Conservation (phyloP, 2,329 filamentous ascomycete genomes). For the Penicillium sumatraense region DNA sequence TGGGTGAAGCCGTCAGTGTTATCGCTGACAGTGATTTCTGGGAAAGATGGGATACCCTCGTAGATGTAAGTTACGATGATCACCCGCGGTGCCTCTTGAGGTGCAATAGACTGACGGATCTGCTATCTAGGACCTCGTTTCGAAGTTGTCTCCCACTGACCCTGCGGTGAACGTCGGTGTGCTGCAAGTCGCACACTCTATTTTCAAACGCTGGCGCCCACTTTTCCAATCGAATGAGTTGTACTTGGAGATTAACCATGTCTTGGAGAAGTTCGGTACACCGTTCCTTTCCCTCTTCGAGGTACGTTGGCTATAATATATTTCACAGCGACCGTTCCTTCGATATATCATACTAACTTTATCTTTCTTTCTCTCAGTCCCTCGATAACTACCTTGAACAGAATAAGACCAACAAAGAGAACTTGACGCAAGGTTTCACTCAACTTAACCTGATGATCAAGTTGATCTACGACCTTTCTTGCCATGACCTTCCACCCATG, state of each 20-base stretch:
- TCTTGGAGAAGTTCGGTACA: conserved; percentile 79
- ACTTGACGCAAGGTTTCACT: conserved; percentile 77
- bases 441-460: conserved; percentile 88
- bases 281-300: conserved; percentile 82
- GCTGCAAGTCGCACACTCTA: conserved; percentile 95
- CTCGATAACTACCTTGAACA: conserved; percentile 66
- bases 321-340: neutral
- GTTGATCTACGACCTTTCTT: conserved; percentile 95
- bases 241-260: conserved; percentile 95
- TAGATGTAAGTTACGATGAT: conserved; percentile 62
- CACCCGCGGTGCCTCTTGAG: neutral
- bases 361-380: conserved; percentile 35
- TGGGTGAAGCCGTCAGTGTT: conserved; percentile 94
- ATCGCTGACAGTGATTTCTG: conserved; percentile 99
- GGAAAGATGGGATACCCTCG: conserved; percentile 93
- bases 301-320: conserved; percentile 50
- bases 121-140: conserved; percentile 74
- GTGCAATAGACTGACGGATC: conserved; percentile 2
- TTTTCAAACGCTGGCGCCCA: conserved; percentile 94
- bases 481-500: conserved; percentile 90
- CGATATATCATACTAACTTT: conserved; percentile 14
- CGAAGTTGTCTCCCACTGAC: conserved; percentile 80
- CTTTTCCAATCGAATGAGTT: conserved; percentile 91
- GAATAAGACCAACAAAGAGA: conserved; percentile 74
- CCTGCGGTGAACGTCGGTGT: conserved; percentile 89